These are phyloP conservation scores for Discostella stelligeroides DNA, from an alignment of 108 stramenopile species.

Conservation along the genomic window DNA sequence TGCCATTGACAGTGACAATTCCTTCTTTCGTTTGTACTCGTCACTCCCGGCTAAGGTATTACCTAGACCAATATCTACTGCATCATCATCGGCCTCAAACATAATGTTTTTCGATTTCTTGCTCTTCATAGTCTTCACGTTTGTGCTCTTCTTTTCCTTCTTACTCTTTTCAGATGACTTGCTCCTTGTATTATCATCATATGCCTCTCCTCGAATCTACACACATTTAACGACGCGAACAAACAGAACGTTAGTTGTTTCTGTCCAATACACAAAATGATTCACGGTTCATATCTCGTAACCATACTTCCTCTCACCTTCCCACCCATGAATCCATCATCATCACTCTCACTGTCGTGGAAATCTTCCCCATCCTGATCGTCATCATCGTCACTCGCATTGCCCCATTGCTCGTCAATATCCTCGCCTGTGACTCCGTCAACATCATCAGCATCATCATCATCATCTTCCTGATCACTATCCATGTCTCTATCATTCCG, in stretches of 20 bases:
- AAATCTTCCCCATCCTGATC: conserved; percentile 50
- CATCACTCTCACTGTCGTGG: conserved; percentile 62
- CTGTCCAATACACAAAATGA: not conserved
- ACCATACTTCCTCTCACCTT: conserved; percentile 48
- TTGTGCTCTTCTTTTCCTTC: conserved; percentile 20
- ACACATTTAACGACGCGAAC: not conserved
- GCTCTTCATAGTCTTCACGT: conserved; percentile 41
- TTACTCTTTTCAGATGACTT: conserved; percentile 35
- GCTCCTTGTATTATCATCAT: conserved; percentile 57
- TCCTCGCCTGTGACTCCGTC: conserved; percentile 39
- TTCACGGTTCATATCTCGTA: not conserved
- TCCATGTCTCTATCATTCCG: conserved; percentile 81
- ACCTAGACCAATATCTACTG: conserved; percentile 65
- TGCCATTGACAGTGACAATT: conserved; percentile 70
- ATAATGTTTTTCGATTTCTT: conserved; percentile 56
- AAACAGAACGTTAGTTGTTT: not conserved
- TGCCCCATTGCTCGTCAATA: conserved; percentile 43
- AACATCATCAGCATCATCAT: conserved; percentile 43
- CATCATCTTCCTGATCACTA: conserved; percentile 75
- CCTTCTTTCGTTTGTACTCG: conserved; percentile 57
- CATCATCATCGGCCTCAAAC: conserved; percentile 73
- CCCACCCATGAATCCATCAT: conserved; percentile 86
- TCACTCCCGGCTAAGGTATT: conserved; percentile 39
- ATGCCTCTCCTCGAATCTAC: conserved; percentile 72
- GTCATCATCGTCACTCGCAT: conserved; percentile 42